Evolutionary conservation across 2,329 filamentous ascomycete genomes (phyloP), one percentile per base, ranked within the genome.

Genomic region (Tolypocladium paradoxum): DNA sequence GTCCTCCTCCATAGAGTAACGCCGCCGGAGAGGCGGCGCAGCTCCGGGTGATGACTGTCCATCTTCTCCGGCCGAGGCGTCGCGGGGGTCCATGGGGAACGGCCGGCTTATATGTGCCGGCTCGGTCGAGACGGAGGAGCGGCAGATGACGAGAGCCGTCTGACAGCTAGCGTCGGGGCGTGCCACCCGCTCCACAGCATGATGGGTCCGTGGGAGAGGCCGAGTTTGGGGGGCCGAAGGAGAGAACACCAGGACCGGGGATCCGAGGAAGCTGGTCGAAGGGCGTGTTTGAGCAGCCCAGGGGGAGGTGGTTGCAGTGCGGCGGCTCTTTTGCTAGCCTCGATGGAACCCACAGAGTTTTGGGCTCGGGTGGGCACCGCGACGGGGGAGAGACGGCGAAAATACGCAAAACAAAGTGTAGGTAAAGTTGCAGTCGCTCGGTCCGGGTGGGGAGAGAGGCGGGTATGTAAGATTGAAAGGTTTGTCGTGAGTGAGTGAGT

Each of bases 1-100:
- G 61, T 79, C 76, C 68, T 79, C 76, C 64, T 79, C 77, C 69
- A 79, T 76, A 49, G 77, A 79, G 61, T 77, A 71, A 60, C 72
- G 71, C 66, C 70, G 71, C 63, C 72, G 68, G 54, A 67, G 64
- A 57, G 66, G 69, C 68, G 69, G 63, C 62, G 67, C 52, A 60
- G 63, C 49, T 56, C 56, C 53, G 55, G 58, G 60, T 57, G 61
- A 57, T 56, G 64, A 62, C 58, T 60, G 64, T 67, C 63, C 67
- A 68, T 70, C 60, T 56, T 66, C 62, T 58, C 61, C 61, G 58
- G 57, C 61, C 57, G 58, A 56, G 51, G 57, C 59, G 56, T 61
- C 58, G 55, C 58, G 61, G 59, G 61, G 58, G 53, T 69, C 68
- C 69, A 71, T 71, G 64, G 63, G 60, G 56, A 55, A 55, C 49